Conservation (phyloP, 139 green algal genomes). For the Asterochloris sp. region DNA sequence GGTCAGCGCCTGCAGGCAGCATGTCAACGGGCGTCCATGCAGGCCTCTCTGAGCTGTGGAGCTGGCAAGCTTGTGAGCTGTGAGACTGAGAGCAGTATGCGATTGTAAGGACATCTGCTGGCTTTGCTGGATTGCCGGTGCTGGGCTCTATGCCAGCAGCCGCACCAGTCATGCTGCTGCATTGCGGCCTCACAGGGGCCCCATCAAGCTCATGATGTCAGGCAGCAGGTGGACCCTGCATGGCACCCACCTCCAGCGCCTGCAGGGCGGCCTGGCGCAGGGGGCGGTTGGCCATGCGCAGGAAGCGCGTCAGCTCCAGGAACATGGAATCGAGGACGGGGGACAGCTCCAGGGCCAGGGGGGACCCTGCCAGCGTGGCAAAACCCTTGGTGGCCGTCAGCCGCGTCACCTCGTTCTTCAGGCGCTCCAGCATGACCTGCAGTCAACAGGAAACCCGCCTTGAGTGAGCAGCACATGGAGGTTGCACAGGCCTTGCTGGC, state of each 20-base stretch:
- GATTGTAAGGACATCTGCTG: too few relatives aligned
- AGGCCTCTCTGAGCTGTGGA: too few relatives aligned
- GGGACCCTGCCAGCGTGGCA: conserved; percentile 57
- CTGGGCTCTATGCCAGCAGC: too few relatives aligned
- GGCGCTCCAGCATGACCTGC: conserved; percentile 77
- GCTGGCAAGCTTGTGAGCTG: too few relatives aligned
- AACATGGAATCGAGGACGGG: conserved; percentile 44
- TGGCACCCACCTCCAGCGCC: conserved; percentile 46
- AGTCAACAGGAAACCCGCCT: conserved; percentile 20
- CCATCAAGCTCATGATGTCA: background rate
- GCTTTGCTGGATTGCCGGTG: too few relatives aligned
- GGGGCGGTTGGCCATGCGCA: conserved; percentile 86
- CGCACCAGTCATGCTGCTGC: too few relatives aligned
- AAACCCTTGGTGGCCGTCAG: conserved; percentile 82
- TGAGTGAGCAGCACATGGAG: too few relatives aligned
- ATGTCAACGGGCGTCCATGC: too few relatives aligned
- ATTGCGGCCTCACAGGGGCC: too few relatives aligned
- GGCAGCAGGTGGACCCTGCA: too few relatives aligned
- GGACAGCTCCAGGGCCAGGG: conserved; percentile 49
- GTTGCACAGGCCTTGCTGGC: too few relatives aligned
- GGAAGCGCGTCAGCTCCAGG: conserved; percentile 78
- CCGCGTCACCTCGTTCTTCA: conserved; percentile 91
- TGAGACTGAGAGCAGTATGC: too few relatives aligned
- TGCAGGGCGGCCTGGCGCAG: conserved; percentile 78
- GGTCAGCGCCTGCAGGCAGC: conserved; percentile 39